A percentile compares a stretch with the other conserved stretches of the same genome.
Evolutionary conservation across 1,284 basidiomycete species (phyloP).

Genomic region (Cryptococcus neoformans): DNA sequence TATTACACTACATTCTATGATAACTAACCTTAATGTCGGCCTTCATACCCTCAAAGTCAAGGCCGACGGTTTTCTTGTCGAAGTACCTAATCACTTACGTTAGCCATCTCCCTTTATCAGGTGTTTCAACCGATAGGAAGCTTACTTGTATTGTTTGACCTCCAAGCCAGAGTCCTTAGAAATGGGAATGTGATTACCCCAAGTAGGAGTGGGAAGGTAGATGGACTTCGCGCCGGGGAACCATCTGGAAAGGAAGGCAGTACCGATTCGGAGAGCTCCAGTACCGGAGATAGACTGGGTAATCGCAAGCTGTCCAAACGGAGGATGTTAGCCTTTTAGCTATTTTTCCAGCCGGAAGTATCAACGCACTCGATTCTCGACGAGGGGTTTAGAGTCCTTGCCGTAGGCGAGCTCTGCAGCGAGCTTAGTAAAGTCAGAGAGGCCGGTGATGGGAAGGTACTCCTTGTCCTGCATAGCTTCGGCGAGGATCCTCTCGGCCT

Average conservation of each 20-base stretch:
- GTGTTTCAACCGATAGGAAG: conserved; percentile 19
- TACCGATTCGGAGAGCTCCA: conserved; percentile 94
- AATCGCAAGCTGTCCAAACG: conserved; percentile 65
- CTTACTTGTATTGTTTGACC: conserved; percentile 74
- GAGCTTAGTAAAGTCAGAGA: conserved; percentile 80
- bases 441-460: conserved; percentile 92
- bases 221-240: conserved; percentile 86
- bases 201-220: conserved; percentile 91
- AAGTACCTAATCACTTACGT: conserved; percentile 60
- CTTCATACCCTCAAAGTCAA: conserved; percentile 91
- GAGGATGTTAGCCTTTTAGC: neutral
- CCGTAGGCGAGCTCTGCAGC: conserved; percentile 94
- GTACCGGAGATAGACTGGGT: conserved; percentile 98
- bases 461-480: conserved; percentile 84
- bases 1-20: neutral
- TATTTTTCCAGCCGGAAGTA: neutral
- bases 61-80: conserved; percentile 87
- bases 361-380: conserved; percentile 62
- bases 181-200: conserved; percentile 95
- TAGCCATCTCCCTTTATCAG: too few species aligned
- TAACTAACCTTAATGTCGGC: conserved; percentile 69
- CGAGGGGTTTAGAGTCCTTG: conserved; percentile 68
- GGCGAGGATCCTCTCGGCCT: conserved; percentile 62
- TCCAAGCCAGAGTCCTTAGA: conserved; percentile 86
- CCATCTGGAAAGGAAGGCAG: conserved; percentile 81